Percentiles rank a stretch among this genome's conserved stretches.
phyloP scores from a whole-genome alignment of 78 protist genomes.

The Dictyostelium brefeldianum region DNA sequence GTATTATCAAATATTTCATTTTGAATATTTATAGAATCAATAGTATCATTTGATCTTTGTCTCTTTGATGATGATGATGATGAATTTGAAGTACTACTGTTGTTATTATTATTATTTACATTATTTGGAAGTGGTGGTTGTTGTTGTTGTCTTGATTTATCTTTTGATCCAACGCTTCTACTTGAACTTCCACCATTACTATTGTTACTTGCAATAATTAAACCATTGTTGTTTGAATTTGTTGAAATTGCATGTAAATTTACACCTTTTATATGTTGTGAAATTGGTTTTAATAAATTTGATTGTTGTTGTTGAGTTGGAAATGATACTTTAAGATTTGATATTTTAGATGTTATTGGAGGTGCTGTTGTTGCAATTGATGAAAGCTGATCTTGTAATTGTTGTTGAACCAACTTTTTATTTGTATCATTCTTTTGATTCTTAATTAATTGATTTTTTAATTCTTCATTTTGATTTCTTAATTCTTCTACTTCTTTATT shows the following conservation, averaged over 20 bases:
- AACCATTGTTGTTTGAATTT: background rate
- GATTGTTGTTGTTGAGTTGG: background rate
- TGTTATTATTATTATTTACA: background rate
- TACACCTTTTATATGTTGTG: background rate
- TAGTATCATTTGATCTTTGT: background rate
- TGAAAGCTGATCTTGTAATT: background rate
- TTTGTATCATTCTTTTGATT: background rate
- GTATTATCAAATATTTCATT: background rate
- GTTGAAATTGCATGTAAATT: background rate
- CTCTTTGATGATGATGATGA: background rate
- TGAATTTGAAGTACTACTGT: background rate
- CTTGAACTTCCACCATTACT: background rate
- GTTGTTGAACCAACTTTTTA: constrained; percentile 11
- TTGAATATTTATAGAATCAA: background rate
- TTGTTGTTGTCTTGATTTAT: constrained; percentile 21
- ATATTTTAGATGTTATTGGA: background rate
- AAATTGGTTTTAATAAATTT: constrained; percentile 11
- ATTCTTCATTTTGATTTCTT: background rate
- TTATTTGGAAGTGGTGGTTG: no score
- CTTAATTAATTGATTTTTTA: background rate
- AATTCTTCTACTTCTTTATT: background rate
- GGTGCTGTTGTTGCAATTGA: background rate
- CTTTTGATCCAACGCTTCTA: constrained; percentile 31
- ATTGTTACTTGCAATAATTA: background rate
- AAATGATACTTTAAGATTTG: background rate